Base-by-base conservation (phyloP, 2,329 filamentous ascomycete genomes). In the Gnomoniopsis smithogilvyi region DNA sequence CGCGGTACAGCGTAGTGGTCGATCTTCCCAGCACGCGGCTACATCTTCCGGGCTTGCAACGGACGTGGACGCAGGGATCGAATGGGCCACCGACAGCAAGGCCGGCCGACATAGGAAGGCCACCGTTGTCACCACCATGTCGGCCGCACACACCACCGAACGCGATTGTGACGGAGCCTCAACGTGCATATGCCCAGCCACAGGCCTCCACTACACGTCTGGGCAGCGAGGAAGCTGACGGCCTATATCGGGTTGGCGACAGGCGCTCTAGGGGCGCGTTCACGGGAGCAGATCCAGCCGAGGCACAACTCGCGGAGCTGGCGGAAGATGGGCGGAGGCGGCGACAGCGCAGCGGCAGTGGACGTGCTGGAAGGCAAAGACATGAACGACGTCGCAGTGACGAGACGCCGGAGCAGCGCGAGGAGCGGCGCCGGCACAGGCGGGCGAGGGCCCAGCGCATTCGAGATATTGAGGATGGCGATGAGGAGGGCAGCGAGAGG, bases 261-360 rank as follows among this genome's bases (percentile, higher is more conserved):
- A 33, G 34, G 15, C 54, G 51, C 8, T 24, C 48, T 4, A 36
- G 59, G 14, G 69, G 36, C 67, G 65, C 24, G 75, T 76, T 61
- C 67, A 73, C 19, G 74, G 75, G 14, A 4, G 71, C 76, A 3
- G 79, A 82, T 64, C 78, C 79, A 17, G 80, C 79, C 24, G 79
- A 80, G 59, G 68, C 76, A 62, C 76, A 78, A 58, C 67, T 84
- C 2, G 77, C 76, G 36, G 71, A 76, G 24, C 67, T 79, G 56
- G 76, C 76, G 51, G 73, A 77, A 24, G 72, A 74, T 6, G 70
- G 72, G 34, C 69, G 76, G 55, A 69, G 72, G 58, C 71, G 74
- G 66, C 68, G 73, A 61, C 55, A 43, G 50, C 61, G 56, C 30
- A 54, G 56, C 53, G 48, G 60, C 12, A 51, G 48, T 21, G 51